Evolutionary conservation across 2,329 filamentous ascomycete genomes (phyloP).

Genomic region (Beauveria varroae): DNA sequence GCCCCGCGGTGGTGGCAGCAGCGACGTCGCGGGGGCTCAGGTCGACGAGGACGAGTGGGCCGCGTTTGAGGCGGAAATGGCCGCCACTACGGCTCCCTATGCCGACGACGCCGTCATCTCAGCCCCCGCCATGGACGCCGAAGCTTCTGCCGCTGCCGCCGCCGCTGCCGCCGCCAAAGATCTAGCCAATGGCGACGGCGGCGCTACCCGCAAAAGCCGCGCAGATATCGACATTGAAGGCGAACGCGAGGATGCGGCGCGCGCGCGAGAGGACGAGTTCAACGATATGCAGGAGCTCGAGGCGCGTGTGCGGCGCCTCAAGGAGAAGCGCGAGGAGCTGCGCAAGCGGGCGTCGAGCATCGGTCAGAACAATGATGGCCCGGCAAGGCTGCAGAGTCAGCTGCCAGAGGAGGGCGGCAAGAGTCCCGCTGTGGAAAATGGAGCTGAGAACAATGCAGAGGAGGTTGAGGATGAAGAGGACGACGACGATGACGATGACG

Average conservation of each 20-base stretch:
- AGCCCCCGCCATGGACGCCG: constrained; percentile 59
- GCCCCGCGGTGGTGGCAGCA: constrained; percentile 11
- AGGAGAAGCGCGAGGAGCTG: constrained; percentile 64
- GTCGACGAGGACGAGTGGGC: constrained; percentile 76
- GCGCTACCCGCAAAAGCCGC: constrained; percentile 40
- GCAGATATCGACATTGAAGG: constrained; percentile 51
- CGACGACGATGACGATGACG: constrained; percentile 33
- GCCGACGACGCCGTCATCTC: constrained; percentile 53
- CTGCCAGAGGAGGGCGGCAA: neutral
- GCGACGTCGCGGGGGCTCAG: neutral
- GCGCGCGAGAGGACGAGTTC: constrained; percentile 68
- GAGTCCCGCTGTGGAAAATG: constrained; percentile 13
- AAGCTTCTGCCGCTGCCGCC: constrained; percentile 49
- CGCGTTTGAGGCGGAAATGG: constrained; percentile 79
- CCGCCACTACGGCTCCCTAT: constrained; percentile 32
- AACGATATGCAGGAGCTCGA: constrained; percentile 79
- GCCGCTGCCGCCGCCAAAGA: constrained; percentile 36
- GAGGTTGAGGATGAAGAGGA: constrained; percentile 37
- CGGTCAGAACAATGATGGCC: constrained; percentile 18
- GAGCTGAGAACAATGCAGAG: constrained; percentile 23
- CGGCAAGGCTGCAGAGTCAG: constrained; percentile 1
- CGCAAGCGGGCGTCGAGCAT: constrained; percentile 29
- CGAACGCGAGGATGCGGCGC: constrained; percentile 68
- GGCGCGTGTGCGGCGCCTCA: constrained; percentile 58
- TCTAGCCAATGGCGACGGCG: constrained; percentile 34